Evolutionary conservation across 208 protist species (phyloP), one percentile per base, ranked within the genome.

Genomic region (Acanthamoeba triangularis): DNA sequence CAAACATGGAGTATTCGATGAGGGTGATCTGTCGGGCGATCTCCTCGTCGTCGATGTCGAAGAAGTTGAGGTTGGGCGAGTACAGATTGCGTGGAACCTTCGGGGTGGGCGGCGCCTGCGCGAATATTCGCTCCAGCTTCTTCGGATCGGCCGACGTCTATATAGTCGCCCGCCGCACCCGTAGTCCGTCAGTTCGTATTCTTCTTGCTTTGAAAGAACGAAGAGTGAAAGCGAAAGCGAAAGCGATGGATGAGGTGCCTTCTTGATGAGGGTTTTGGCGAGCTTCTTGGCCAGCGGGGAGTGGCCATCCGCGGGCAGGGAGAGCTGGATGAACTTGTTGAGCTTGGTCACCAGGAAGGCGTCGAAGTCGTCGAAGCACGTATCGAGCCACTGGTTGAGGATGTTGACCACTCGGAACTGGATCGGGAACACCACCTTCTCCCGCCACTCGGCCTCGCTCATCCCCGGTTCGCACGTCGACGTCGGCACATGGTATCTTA

Each of bases 11-110:
- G 44, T 44, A 85, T 10, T 80, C 72, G 49, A 95, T 85, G 44
- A 95, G n/a, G 41, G 91, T 95, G 49, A 95, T 37, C 91, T 95
- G 91, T 4, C 91, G 91, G 13, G 91, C 91, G 18, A 95, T 85
- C 72, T 95, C 91, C 25, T 97, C 95, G 33, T 97, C 96, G 37
- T 96, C 96, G 16, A 97, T 96, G 61, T 97, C 96, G 28, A 52
- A 95, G 72, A 80, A 95, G 41, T 82, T 82, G 74, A 82, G 74
- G 41, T 82, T 82, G 74, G 74, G 23, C 33, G 74, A 82, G 30
- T 82, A 82, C 41, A 82, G 74, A 41, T 90, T 90, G 30, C 52
- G 44, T 10, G 80, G 80, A 11, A 90, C 80, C 80, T 90, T 90
- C 14, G 80, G 80, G 5, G 44, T 63, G 14, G 80, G 80, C 41